These are phyloP conservation scores for Monascus purpureus DNA, from an alignment of 495 filamentous ascomycete species.

Conservation along the genomic window DNA sequence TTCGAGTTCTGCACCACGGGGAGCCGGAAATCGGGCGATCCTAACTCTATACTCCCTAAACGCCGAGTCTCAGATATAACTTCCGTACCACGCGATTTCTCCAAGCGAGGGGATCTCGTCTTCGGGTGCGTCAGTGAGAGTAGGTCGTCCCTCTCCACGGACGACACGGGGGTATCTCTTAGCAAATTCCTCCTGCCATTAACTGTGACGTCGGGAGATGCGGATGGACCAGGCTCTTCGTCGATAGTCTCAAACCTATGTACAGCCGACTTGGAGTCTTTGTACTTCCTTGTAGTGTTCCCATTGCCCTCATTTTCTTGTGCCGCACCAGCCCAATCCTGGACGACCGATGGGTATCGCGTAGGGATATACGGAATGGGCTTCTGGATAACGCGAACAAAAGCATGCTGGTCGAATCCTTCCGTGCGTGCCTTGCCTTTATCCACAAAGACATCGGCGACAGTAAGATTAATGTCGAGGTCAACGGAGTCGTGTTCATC, in stretches of 20 bases:
- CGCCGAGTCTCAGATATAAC: no score
- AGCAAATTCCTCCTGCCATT: neutral
- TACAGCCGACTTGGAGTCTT: conserved; percentile 3
- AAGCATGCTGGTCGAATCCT: conserved; percentile 22
- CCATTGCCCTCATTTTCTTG: conserved; percentile 5
- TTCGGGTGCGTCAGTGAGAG: neutral
- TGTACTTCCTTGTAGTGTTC: conserved; percentile 4
- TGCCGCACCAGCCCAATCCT: conserved; percentile 20
- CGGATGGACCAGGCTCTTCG: conserved; percentile 6
- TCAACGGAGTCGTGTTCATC: conserved; percentile 17
- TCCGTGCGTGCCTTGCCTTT: conserved; percentile 18
- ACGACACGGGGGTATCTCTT: conserved; percentile 11
- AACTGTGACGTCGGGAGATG: neutral
- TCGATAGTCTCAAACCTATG: conserved; percentile 5
- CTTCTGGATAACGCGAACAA: conserved; percentile 21
- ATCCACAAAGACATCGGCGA: conserved; percentile 27
- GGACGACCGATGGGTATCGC: conserved; percentile 20
- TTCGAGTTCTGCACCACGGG: neutral
- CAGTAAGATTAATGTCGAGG: conserved; percentile 19
- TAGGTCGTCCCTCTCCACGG: conserved; percentile 10
- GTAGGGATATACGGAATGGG: conserved; percentile 8
- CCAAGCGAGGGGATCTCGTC: no score
- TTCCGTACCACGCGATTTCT: no score
- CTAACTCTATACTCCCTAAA: no score
- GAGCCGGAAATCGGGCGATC: neutral